phyloP scores from a whole-genome alignment of 305 asterid species.

The Solanum hybrid region DNA sequence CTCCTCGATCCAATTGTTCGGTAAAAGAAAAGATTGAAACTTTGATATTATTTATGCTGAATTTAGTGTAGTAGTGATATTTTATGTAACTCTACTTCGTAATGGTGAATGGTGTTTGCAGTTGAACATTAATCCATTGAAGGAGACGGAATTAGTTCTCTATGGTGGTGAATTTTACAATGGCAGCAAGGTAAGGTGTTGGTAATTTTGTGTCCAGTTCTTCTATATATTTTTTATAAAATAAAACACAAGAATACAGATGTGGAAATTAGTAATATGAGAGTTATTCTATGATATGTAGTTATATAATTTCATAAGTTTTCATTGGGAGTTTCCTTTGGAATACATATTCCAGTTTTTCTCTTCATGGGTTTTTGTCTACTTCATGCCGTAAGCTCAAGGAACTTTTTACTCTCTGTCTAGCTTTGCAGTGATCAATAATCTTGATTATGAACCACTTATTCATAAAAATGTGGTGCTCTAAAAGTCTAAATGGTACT shows the following conservation, averaged over 20 bases:
- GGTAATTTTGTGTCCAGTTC: neutral
- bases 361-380: neutral
- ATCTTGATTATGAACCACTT: neutral
- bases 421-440: neutral
- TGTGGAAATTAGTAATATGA: neutral
- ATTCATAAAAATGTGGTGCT: neutral
- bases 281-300: neutral
- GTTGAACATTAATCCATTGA: slow-evolving; percentile 80
- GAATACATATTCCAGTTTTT: neutral
- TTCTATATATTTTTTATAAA: neutral
- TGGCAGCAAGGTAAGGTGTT: slow-evolving; percentile 64
- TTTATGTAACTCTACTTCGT: neutral
- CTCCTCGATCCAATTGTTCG: slow-evolving; percentile 95
- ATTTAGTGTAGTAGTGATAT: neutral
- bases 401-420: neutral
- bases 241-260: neutral
- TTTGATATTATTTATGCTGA: neutral
- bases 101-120: slow-evolving; percentile 14
- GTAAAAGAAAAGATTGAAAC: slow-evolving; percentile 18
- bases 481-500: neutral
- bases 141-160: slow-evolving; percentile 75
- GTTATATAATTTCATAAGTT: neutral
- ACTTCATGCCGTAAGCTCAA: neutral
- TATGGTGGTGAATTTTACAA: slow-evolving; percentile 98
- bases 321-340: neutral